These are phyloP conservation scores for Metarhizium robertsii DNA, from an alignment of 2,329 filamentous ascomycete genomes.

Conservation along the genomic window DNA sequence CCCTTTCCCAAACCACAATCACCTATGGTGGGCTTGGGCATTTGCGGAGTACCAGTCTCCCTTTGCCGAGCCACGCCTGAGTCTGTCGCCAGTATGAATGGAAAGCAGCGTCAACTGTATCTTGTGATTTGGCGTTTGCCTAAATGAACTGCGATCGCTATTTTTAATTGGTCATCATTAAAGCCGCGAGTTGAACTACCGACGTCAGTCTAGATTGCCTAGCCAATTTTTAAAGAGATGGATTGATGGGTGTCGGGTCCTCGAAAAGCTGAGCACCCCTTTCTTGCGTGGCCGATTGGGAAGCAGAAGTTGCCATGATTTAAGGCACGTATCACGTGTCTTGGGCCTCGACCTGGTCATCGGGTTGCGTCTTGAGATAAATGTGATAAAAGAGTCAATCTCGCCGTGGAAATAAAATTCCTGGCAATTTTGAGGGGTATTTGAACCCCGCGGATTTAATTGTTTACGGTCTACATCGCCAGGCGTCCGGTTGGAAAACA, in stretches of 20 bases:
- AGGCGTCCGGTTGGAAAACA: not conserved
- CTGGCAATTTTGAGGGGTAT: not conserved
- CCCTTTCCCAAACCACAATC: not conserved
- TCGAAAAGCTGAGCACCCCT: slow-evolving; percentile 1
- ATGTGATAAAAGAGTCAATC: slow-evolving; percentile 3
- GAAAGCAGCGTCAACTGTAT: slow-evolving; percentile 7
- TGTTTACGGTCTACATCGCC: not conserved
- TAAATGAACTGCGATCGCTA: slow-evolving; percentile 5
- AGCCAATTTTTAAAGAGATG: slow-evolving; percentile 3
- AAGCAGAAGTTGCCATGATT: slow-evolving; percentile 2
- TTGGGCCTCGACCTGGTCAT: slow-evolving; percentile 3
- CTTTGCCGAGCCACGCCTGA: not conserved
- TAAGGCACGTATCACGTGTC: slow-evolving; percentile 8
- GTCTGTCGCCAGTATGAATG: slow-evolving; percentile 7
- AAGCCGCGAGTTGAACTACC: not conserved
- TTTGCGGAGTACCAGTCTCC: not conserved
- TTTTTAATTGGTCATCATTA: slow-evolving; percentile 2
- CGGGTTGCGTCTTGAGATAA: slow-evolving; percentile 4
- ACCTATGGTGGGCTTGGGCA: not conserved
- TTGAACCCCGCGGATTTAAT: not conserved
- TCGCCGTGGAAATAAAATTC: slow-evolving; percentile 3
- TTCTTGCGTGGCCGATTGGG: not conserved
- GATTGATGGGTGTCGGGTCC: not conserved
- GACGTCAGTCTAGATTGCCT: not conserved
- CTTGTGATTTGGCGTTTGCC: slow-evolving; percentile 6